Percentiles rank a stretch among this genome's conserved stretches.
Evolutionary conservation across 2,329 filamentous ascomycete genomes (phyloP).

Genomic region (Fusarium nematophilum): DNA sequence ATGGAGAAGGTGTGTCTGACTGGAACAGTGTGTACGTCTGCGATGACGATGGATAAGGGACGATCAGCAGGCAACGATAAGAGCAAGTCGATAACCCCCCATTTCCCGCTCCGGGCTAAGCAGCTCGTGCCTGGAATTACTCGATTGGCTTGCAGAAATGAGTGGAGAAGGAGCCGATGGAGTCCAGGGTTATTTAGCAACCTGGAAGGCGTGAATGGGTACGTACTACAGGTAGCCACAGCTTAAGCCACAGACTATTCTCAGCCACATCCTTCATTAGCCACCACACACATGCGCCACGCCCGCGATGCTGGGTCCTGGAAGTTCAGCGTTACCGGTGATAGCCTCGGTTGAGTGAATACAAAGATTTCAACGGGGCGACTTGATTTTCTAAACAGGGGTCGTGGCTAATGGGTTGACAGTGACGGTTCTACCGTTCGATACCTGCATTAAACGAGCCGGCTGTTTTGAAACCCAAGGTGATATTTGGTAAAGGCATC

Average conservation of each 20-base stretch:
- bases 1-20: background rate
- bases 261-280: background rate
- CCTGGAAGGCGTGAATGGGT: too few relatives aligned
- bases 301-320: background rate
- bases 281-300: background rate
- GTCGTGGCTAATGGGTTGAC: background rate
- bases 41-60: slow-evolving; percentile 20
- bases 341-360: background rate
- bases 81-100: slow-evolving; percentile 22
- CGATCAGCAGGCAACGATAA: slow-evolving; percentile 20
- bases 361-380: background rate
- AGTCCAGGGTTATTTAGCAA: background rate
- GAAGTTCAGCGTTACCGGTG: slow-evolving; percentile 1
- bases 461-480: too few relatives aligned
- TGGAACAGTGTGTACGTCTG: slow-evolving; percentile 6
- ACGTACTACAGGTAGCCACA: too few relatives aligned
- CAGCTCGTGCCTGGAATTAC: slow-evolving; percentile 8
- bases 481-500: too few relatives aligned
- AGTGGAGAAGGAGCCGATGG: slow-evolving; percentile 17
- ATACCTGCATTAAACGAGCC: too few relatives aligned
- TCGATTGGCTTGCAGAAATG: slow-evolving; percentile 22
- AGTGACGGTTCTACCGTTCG: background rate
- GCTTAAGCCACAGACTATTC: background rate
- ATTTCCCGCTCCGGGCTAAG: slow-evolving; percentile 2
- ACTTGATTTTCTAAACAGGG: background rate